These are phyloP conservation scores for Cynara cardunculus DNA, from an alignment of 129 eudicot genomes.

Conservation along the genomic window DNA sequence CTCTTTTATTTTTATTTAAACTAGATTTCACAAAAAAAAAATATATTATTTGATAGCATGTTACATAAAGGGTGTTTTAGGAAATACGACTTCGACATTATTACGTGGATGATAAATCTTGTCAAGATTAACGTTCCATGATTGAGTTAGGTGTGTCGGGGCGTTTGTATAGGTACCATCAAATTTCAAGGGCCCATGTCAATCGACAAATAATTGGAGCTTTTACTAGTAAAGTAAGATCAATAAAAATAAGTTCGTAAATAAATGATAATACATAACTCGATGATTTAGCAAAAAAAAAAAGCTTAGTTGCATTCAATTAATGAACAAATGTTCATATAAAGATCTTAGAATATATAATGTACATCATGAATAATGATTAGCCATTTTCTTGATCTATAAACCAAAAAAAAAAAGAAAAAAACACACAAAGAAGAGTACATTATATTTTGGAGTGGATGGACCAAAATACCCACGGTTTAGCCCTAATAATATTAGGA, in stretches of 20 bases:
- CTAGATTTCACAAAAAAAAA: no score
- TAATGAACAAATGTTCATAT: background rate
- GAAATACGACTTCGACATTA: background rate
- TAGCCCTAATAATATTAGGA: constrained; percentile 33
- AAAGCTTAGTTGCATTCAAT: background rate
- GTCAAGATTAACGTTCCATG: background rate
- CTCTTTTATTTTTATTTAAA: background rate
- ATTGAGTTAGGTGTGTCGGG: background rate
- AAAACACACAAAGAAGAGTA: constrained; percentile 1
- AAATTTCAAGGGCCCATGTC: background rate
- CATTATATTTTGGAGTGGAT: background rate
- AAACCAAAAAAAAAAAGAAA: constrained; percentile 7
- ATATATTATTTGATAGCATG: background rate
- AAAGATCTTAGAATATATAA: constrained; percentile 17
- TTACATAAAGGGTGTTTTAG: background rate
- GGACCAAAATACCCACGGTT: constrained; percentile 97
- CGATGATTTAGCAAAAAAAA: background rate
- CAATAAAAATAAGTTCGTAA: background rate
- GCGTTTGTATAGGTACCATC: background rate
- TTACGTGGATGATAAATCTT: background rate
- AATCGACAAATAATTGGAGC: background rate
- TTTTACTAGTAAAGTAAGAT: background rate
- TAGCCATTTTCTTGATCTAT: constrained; percentile 31
- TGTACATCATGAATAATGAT: constrained; percentile 49
- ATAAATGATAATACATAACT: background rate